Evolutionary conservation across 495 filamentous ascomycete genomes (phyloP), one percentile per base, ranked within the genome.

Genomic region (Hypoxylon rickii): DNA sequence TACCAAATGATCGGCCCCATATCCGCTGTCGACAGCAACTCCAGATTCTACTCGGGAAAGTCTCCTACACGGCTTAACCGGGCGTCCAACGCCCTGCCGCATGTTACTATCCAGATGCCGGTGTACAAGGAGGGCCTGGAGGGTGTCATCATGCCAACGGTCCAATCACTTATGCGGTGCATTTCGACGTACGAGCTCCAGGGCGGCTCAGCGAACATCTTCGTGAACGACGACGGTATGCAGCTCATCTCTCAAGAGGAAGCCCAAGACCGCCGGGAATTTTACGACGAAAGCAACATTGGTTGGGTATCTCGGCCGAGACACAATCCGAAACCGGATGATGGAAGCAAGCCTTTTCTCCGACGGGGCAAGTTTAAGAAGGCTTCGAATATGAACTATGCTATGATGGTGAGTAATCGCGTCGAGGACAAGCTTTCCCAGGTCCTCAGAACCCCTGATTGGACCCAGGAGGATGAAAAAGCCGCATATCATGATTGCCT

Each of bases 321-420:
- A 46, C 83, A 89, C 64, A 81, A 84, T 49, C 76, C 79, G 8
- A 79, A 78, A 39, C 43, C 69, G 48, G 51, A 64, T 19, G 61
- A 66, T 21, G 73, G 64, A 24, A 69, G 66, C 15, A 57, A 44
- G 31, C 54, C 63, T 59, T 87, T 86, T 65, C 56, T 81, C 19
- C 79, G 85, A 8, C 72, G 79, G 5, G 85, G 85, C 38, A 87
- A 87, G 65, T 88, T 88, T 74, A 88, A 88, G 74, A 88, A 87
- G 66, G 85, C 85, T 18, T 86, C 83, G 20, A 88, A 88, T 69
- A 88, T 88, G 85, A 88, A 88, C 66, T 88, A 84, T 43, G 82
- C 79, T 7, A 63, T 88, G 64, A 75, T 75, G 67, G 63, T 83
- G 24, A 84, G 79, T 63, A 79, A 79, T 43, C 72, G 78, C 11